Conservation (phyloP, 1,139 yeast species). For the Zygoascus hellenicus region DNA sequence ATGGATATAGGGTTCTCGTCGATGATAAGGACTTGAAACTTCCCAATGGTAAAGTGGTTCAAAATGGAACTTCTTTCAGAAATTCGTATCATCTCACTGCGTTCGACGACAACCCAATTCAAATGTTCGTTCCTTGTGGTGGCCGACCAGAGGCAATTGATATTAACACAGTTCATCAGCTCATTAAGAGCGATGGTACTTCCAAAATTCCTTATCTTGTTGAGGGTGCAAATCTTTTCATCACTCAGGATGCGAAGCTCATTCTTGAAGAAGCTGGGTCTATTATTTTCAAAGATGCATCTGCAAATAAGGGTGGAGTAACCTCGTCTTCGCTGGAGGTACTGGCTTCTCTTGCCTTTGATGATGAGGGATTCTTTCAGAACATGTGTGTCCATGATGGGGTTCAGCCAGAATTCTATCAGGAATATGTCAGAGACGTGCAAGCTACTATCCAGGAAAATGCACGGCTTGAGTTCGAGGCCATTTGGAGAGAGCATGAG, state of each 20-base stretch:
- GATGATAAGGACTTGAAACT: conserved; percentile 76
- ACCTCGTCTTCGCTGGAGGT: conserved; percentile 96
- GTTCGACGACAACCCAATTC: conserved; percentile 53
- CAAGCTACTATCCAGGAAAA: conserved; percentile 69
- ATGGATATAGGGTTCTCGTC: conserved; percentile 78
- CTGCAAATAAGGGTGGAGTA: conserved; percentile 98
- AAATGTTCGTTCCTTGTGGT: conserved; percentile 94
- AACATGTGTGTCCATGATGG: conserved; percentile 61
- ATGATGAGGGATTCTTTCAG: conserved; percentile 70
- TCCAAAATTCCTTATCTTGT: conserved; percentile 80
- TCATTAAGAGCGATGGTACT: conserved; percentile 77
- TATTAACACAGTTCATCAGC: conserved; percentile 67
- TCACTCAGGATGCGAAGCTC: conserved; percentile 89
- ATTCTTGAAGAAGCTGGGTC: conserved; percentile 83
- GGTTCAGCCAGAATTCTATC: conserved; percentile 63
- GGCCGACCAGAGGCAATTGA: conserved; percentile 98
- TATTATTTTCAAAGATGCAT: conserved; percentile 87
- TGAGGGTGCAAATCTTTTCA: conserved; percentile 95
- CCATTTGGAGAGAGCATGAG: conserved; percentile 74
- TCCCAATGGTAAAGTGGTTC: conserved; percentile 70
- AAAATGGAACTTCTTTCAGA: conserved; percentile 89
- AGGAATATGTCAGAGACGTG: conserved; percentile 74
- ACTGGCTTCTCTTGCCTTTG: conserved; percentile 86
- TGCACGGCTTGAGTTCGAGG: conserved; percentile 80
- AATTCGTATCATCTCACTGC: conserved; percentile 75